These are phyloP conservation scores for Hymenoscyphus repandus DNA, from an alignment of 2,329 filamentous ascomycete species.

Conservation along the genomic window DNA sequence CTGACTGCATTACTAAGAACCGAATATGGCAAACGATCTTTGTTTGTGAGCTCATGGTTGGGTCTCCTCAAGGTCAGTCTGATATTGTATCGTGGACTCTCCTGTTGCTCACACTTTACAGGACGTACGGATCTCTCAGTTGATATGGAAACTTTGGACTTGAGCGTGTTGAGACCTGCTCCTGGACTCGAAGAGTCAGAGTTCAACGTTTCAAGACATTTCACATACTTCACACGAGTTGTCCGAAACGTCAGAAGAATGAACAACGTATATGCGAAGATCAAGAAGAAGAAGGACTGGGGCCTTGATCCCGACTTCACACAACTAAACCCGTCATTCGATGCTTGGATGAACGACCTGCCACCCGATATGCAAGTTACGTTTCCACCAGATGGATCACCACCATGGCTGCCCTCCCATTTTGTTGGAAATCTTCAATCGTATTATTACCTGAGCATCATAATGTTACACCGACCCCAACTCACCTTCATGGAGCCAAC, in stretches of 20 bases:
- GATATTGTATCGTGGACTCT: neutral
- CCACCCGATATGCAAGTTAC: conserved; percentile 73
- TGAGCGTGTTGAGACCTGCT: conserved; percentile 57
- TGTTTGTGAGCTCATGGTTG: conserved; percentile 85
- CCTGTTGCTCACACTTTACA: conserved; percentile 32
- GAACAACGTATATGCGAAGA: conserved; percentile 66
- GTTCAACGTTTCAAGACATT: conserved; percentile 74
- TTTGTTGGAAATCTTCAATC: conserved; percentile 86
- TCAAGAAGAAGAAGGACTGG: conserved; percentile 79
- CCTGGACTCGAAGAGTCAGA: conserved; percentile 70
- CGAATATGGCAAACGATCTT: conserved; percentile 88
- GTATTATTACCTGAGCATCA: conserved; percentile 80
- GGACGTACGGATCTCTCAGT: conserved; percentile 76
- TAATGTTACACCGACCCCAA: conserved; percentile 85
- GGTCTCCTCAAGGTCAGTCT: conserved; percentile 76
- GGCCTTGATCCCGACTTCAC: conserved; percentile 79
- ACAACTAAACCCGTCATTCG: conserved; percentile 71
- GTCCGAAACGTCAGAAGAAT: conserved; percentile 75
- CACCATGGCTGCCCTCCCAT: conserved; percentile 80
- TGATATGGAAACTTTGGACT: conserved; percentile 69
- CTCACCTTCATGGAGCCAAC: conserved; percentile 73
- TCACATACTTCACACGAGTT: conserved; percentile 72
- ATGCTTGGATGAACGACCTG: conserved; percentile 69
- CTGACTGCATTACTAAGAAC: conserved; percentile 79
- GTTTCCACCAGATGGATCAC: conserved; percentile 71